A percentile compares a stretch with the other conserved stretches of the same genome.
Evolutionary conservation across 2,329 filamentous ascomycete species (phyloP).

Genomic region (Botrytis squamosa): DNA sequence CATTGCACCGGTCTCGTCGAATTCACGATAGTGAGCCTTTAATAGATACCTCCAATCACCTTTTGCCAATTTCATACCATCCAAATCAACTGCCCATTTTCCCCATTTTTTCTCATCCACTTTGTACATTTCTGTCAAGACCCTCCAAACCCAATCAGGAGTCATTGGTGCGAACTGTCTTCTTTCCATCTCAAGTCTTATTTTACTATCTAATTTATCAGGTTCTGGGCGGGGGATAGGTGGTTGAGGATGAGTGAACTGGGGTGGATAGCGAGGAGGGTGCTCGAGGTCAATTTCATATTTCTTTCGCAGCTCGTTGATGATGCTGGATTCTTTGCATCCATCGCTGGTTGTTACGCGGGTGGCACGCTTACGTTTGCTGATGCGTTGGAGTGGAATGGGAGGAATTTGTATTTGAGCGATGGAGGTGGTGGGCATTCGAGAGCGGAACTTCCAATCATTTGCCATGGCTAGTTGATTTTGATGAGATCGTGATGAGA

Average conservation of each 20-base stretch:
- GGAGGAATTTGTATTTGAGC: neutral
- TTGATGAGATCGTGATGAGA: too few species aligned
- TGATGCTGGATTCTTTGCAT: neutral
- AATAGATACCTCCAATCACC: neutral
- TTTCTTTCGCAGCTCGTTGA: neutral
- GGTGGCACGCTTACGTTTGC: neutral
- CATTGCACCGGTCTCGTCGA: rapidly evolving
- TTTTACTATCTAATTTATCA: neutral
- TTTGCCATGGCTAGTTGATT: neutral
- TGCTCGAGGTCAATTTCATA: neutral
- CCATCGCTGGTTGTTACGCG: neutral
- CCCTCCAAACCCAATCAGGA: neutral
- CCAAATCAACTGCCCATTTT: conserved; percentile 2
- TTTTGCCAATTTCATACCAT: neutral
- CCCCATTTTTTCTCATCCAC: neutral
- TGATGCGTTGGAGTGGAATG: too few species aligned
- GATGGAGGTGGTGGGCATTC: neutral
- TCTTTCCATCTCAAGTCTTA: neutral
- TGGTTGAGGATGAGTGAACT: neutral
- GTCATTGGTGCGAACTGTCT: neutral
- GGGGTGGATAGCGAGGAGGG: neutral
- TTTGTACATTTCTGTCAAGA: conserved; percentile 3
- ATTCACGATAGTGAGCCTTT: neutral
- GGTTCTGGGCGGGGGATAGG: neutral
- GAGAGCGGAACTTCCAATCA: neutral